Percentiles rank a stretch among this genome's conserved stretches.
Conservation (phyloP, 305 asterid genomes). For the Solanum hybrid region DNA sequence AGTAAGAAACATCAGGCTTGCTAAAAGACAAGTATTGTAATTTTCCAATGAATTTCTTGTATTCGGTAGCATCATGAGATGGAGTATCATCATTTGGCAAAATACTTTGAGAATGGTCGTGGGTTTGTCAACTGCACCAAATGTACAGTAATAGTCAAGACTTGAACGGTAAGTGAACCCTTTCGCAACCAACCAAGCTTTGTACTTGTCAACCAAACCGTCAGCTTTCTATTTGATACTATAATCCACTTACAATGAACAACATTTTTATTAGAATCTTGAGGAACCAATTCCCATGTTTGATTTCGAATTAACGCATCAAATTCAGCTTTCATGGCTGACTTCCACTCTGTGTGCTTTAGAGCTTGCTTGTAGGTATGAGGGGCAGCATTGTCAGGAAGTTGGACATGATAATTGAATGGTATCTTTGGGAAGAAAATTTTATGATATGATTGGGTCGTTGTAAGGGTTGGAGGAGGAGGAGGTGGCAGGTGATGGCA, state of each 20-base stretch:
- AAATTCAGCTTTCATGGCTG: background rate
- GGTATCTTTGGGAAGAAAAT: background rate
- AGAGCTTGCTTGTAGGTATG: background rate
- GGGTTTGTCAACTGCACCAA: background rate
- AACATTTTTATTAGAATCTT: background rate
- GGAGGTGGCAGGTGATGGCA: background rate
- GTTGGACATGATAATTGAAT: background rate
- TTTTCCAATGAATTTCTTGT: background rate
- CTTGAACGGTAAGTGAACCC: background rate
- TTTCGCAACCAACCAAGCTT: background rate
- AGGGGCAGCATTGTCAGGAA: background rate
- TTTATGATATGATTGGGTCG: background rate
- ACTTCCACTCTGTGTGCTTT: background rate
- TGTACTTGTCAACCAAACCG: background rate
- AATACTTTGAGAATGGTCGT: background rate
- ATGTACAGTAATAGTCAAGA: background rate
- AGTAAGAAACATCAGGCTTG: background rate
- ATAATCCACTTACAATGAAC: background rate
- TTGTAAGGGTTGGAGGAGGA: background rate
- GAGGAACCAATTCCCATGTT: background rate
- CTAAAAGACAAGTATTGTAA: background rate
- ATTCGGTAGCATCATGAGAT: background rate
- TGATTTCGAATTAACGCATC: background rate
- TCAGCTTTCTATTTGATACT: background rate
- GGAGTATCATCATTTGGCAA: background rate